phyloP scores from a whole-genome alignment of 2,329 filamentous ascomycete genomes.

The Apiospora phragmitis region DNA sequence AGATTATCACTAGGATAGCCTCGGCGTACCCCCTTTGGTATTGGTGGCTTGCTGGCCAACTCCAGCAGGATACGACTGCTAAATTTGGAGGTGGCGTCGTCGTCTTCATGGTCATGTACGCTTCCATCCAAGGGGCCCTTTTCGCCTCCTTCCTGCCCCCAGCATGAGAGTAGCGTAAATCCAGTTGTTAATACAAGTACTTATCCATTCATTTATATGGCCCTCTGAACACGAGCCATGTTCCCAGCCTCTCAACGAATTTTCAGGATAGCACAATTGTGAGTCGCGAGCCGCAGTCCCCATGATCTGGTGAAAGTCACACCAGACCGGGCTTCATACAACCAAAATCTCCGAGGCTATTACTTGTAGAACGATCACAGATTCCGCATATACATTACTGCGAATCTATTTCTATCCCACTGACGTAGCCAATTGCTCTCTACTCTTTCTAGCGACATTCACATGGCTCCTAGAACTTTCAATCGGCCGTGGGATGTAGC shows the following conservation, averaged over 20 bases:
- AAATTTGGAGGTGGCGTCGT: slow-evolving; percentile 44
- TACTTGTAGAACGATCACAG: not conserved
- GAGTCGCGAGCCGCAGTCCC: not conserved
- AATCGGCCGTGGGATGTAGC: no score
- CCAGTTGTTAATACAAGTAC: not conserved
- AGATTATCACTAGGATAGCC: slow-evolving; percentile 87
- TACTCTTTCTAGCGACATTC: not conserved
- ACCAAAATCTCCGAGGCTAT: not conserved
- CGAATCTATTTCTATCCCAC: not conserved
- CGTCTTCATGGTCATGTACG: slow-evolving; percentile 78
- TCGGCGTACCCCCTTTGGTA: slow-evolving; percentile 92
- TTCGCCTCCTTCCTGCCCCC: slow-evolving; percentile 92
- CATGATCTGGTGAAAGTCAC: not conserved
- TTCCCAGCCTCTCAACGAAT: not conserved
- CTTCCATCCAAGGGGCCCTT: slow-evolving; percentile 75
- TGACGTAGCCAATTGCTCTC: no score
- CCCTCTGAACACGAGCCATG: no score
- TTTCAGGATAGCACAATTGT: no score
- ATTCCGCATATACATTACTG: not conserved
- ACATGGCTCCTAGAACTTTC: not conserved
- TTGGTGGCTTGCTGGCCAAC: slow-evolving; percentile 66
- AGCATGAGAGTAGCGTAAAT: slow-evolving; percentile 52
- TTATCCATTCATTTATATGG: no score
- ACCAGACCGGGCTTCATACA: not conserved
- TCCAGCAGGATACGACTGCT: slow-evolving; percentile 35